phyloP scores from a whole-genome alignment of 345 rosid species.

The Arabidopsis thaliana region DNA sequence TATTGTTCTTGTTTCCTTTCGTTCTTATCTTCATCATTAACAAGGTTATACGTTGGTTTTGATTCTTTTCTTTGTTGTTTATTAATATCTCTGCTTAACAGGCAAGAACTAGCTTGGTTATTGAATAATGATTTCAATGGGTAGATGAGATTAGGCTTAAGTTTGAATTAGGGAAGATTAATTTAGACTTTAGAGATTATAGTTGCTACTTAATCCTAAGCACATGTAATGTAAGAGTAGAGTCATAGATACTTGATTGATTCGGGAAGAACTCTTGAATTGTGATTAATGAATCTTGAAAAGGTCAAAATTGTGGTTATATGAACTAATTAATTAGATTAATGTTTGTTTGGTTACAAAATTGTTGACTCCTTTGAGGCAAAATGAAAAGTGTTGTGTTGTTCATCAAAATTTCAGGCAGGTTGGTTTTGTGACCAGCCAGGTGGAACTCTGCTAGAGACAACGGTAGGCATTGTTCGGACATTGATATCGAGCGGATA shows the following conservation, averaged over 20 bases:
- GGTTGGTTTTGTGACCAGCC: slow-evolving; percentile 46
- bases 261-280: not conserved
- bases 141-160: not conserved
- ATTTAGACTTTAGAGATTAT: not conserved
- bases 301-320: slow-evolving; percentile 32
- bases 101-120: slow-evolving; percentile 35
- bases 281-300: not conserved
- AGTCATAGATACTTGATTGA: slow-evolving; percentile 9
- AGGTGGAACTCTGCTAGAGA: slow-evolving; percentile 54
- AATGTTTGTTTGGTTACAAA: slow-evolving; percentile 39
- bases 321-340: slow-evolving; percentile 25
- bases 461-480: slow-evolving; percentile 51
- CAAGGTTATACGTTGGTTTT: not conserved
- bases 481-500: slow-evolving; percentile 73
- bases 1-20: not conserved
- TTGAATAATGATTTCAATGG: not conserved
- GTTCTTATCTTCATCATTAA: not conserved
- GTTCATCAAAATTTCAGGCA: slow-evolving; percentile 19
- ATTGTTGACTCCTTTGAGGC: slow-evolving; percentile 26
- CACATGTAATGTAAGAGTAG: slow-evolving; percentile 22
- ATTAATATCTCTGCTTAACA: not conserved
- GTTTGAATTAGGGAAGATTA: not conserved
- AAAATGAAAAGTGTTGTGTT: not conserved
- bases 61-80: not conserved
- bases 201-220: slow-evolving; percentile 8